A percentile compares a stretch with the other conserved stretches of the same genome.
These are phyloP conservation scores for Rhynchospora tenuis DNA, from an alignment of 176 grass and related monocot species.

Conservation along the genomic window DNA sequence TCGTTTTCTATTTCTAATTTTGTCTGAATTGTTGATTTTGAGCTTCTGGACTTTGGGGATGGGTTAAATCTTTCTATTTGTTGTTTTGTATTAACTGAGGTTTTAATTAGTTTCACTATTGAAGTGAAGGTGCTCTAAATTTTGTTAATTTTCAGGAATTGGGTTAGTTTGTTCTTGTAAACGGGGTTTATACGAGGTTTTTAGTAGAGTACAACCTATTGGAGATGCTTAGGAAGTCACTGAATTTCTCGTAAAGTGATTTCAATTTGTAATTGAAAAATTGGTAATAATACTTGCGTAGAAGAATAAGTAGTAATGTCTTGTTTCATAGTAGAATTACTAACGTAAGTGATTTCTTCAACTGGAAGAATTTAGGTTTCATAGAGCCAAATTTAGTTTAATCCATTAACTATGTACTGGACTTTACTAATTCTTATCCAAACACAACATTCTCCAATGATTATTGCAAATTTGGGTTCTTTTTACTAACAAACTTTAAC, in stretches of 20 bases:
- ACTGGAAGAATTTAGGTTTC: neutral
- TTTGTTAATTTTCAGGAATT: neutral
- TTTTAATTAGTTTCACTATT: neutral
- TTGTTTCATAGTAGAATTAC: neutral
- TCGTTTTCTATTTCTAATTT: neutral
- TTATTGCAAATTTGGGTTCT: neutral
- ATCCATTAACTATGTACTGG: neutral
- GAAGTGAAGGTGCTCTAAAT: neutral
- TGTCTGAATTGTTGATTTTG: neutral
- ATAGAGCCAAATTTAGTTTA: neutral
- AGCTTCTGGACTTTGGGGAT: neutral
- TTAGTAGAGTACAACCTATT: neutral
- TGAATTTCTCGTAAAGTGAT: neutral
- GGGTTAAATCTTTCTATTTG: neutral
- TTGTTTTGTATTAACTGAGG: constrained; percentile 1
- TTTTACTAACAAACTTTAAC: neutral
- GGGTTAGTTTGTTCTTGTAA: neutral
- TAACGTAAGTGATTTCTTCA: neutral
- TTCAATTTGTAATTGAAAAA: neutral
- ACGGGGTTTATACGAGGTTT: neutral
- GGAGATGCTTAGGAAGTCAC: neutral
- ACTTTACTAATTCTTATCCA: neutral
- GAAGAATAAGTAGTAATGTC: neutral
- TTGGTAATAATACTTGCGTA: neutral
- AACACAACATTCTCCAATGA: neutral